phyloP scores from a whole-genome alignment of 1,284 basidiomycete species.

The Melampsora larici-populina region DNA sequence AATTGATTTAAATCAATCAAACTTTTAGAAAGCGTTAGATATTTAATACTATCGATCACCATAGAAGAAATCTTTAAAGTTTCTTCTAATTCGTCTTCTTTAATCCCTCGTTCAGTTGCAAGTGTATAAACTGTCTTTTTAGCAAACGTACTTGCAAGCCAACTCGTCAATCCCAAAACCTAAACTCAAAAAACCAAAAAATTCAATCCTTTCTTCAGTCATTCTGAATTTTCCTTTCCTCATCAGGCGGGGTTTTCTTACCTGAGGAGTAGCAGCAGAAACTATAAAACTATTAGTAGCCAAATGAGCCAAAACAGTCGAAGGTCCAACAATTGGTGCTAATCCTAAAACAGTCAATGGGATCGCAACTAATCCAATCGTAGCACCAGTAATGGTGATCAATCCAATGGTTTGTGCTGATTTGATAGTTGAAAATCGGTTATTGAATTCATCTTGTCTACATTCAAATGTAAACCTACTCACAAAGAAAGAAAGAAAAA shows the following conservation, averaged over 20 bases:
- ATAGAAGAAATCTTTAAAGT: constrained; percentile 2
- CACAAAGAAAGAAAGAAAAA: not conserved
- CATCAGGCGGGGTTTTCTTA: not conserved
- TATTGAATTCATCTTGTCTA: constrained; percentile 18
- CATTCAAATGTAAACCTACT: constrained; percentile 35
- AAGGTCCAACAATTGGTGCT: constrained; percentile 26
- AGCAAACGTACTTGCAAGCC: constrained; percentile 25
- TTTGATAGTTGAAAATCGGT: constrained; percentile 24
- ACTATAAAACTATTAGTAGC: constrained; percentile 16
- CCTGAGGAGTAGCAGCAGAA: constrained; percentile 30
- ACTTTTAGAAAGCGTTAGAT: not conserved
- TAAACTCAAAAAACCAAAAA: not conserved
- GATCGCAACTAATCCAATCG: constrained; percentile 29
- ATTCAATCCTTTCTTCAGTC: too few species aligned
- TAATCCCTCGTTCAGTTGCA: constrained; percentile 31
- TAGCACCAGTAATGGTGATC: constrained; percentile 32
- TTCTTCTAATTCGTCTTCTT: constrained; percentile 27
- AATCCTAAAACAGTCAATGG: constrained; percentile 23
- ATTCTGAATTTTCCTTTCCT: too few species aligned
- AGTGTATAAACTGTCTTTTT: constrained; percentile 27
- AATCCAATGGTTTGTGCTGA: constrained; percentile 28
- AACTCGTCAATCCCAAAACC: constrained; percentile 31
- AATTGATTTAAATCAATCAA: not conserved
- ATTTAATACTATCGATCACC: not conserved
- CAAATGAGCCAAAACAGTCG: constrained; percentile 15